A percentile compares a stretch with the other conserved stretches of the same genome.
Conservation (phyloP, 2,329 filamentous ascomycete species). For the Fusarium sambucinum region DNA sequence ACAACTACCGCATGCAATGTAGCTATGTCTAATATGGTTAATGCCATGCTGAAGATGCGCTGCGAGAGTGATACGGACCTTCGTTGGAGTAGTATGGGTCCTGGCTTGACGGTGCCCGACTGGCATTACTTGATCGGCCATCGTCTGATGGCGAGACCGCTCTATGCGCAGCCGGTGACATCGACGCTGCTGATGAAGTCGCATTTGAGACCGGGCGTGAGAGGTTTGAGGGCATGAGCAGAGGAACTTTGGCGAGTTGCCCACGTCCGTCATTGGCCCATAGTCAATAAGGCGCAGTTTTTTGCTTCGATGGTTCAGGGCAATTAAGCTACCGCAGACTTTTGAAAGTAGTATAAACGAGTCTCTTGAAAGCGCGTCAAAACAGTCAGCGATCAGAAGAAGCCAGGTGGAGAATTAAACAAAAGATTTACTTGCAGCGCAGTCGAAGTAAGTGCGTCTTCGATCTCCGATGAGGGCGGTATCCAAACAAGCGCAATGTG, state of each 20-base stretch:
- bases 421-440: conserved; percentile 9
- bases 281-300: conserved; percentile 43
- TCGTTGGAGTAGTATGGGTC: conserved; percentile 69
- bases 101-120: conserved; percentile 46
- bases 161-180: conserved; percentile 44
- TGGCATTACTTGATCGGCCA: conserved; percentile 47
- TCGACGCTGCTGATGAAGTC: conserved; percentile 46
- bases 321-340: conserved; percentile 6
- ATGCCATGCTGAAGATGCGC: background rate
- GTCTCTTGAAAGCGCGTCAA: background rate
- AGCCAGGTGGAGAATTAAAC: background rate
- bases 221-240: conserved; percentile 38
- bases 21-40: conserved; percentile 74
- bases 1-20: conserved; percentile 82
- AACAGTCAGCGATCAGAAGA: background rate
- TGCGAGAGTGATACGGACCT: conserved; percentile 56
- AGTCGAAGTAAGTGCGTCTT: conserved; percentile 10
- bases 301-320: conserved; percentile 14
- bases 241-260: conserved; percentile 48
- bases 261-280: conserved; percentile 52
- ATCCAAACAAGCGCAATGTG: conserved; percentile 37
- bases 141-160: conserved; percentile 46
- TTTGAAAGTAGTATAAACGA: background rate
- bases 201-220: conserved; percentile 40
- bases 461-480: conserved; percentile 22